Evolutionary conservation across 495 filamentous ascomycete genomes (phyloP).

Genomic region (Talaromyces adpressus): DNA sequence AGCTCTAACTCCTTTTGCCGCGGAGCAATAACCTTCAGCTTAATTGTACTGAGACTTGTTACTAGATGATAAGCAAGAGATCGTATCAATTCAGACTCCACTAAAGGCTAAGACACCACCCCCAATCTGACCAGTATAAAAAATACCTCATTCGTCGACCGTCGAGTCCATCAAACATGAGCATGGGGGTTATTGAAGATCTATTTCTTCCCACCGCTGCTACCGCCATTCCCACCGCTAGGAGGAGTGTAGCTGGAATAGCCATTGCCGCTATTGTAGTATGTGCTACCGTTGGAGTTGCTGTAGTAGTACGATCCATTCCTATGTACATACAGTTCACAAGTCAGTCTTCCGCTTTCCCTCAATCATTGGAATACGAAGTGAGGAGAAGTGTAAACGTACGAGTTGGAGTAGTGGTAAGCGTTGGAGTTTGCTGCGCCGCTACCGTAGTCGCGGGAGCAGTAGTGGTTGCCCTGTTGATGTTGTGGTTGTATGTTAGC

Average conservation of each 20-base stretch:
- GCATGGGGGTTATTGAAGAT: not conserved
- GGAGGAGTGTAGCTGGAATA: conserved; percentile 30
- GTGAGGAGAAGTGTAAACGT: not conserved
- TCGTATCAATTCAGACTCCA: not conserved
- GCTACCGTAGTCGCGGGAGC: conserved; percentile 40
- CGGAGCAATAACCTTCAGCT: not conserved
- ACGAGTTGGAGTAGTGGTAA: conserved; percentile 48
- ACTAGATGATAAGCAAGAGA: not conserved
- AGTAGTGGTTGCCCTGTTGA: conserved; percentile 44
- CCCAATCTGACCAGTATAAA: not conserved
- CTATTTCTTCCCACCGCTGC: conserved; percentile 1
- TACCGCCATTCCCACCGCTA: conserved; percentile 13
- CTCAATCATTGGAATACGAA: too few species aligned
- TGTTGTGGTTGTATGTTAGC: not conserved
- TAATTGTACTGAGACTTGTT: not conserved
- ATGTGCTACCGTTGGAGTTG: conserved; percentile 43
- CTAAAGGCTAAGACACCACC: not conserved
- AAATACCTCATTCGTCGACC: not conserved
- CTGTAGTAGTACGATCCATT: conserved; percentile 48
- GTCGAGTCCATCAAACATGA: not conserved
- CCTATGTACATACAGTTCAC: conserved; percentile 12
- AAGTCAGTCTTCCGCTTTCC: not conserved
- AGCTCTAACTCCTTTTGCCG: too few species aligned
- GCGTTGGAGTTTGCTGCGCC: conserved; percentile 32
- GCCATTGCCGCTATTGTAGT: conserved; percentile 40